These are phyloP conservation scores for Firmiana major DNA, from an alignment of 345 rosid species.

Conservation along the genomic window DNA sequence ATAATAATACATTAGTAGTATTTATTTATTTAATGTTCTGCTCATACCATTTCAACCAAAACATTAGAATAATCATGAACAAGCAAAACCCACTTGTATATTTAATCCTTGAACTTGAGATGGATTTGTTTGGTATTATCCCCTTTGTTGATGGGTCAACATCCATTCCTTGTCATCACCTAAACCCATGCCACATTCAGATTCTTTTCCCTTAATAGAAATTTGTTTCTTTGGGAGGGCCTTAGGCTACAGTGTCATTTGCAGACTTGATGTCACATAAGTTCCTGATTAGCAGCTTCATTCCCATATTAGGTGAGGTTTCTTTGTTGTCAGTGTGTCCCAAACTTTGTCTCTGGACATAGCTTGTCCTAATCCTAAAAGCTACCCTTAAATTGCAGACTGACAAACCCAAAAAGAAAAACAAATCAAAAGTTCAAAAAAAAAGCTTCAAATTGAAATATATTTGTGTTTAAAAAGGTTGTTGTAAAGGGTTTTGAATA, in stretches of 20 bases:
- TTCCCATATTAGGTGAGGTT: constrained; percentile 17
- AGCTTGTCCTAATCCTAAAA: neutral
- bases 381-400: constrained; percentile 3
- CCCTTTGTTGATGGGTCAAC: constrained; percentile 92
- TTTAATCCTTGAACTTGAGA: constrained; percentile 33
- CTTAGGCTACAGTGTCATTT: constrained; percentile 6
- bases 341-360: constrained; percentile 1
- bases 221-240: constrained; percentile 17
- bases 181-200: constrained; percentile 78
- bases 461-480: neutral
- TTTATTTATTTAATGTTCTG: constrained; percentile 16
- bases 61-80: constrained; percentile 36
- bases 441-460: neutral
- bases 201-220: constrained; percentile 65
- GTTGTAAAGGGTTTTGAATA: neutral
- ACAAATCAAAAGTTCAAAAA: neutral
- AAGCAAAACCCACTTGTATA: constrained; percentile 48
- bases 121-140: constrained; percentile 86
- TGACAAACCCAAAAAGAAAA: neutral
- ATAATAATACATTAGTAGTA: neutral
- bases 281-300: constrained; percentile 6
- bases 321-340: constrained; percentile 16
- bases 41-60: constrained; percentile 30
- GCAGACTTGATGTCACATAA: neutral
- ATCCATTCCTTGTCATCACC: constrained; percentile 93